These are phyloP conservation scores for Gentiana macrophylla DNA, from an alignment of 257 asterid species.

Conservation along the genomic window DNA sequence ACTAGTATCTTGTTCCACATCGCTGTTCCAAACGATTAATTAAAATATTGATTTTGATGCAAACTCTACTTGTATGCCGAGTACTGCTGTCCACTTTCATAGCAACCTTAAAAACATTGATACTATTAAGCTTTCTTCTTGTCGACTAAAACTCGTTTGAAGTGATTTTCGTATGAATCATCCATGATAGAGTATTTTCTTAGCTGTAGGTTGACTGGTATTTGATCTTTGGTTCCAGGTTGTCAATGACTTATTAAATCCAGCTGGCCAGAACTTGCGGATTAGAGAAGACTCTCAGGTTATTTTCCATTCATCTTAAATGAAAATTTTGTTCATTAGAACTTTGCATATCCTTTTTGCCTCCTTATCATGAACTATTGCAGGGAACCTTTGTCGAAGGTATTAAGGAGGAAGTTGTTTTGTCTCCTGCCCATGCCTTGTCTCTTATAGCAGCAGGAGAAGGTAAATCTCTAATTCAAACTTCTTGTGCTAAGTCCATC, in stretches of 20 bases:
- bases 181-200: conserved; percentile 12
- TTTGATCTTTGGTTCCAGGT: conserved; percentile 46
- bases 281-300: conserved; percentile 97
- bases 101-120: too few species aligned
- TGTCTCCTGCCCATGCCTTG: conserved; percentile 98
- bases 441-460: conserved; percentile 99
- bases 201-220: conserved; percentile 5
- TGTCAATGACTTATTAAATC: conserved; percentile 93
- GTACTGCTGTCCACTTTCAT: too few species aligned
- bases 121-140: too few species aligned
- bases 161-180: conserved; percentile 3
- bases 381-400: conserved; percentile 99
- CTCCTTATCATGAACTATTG: conserved; percentile 9
- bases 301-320: conserved; percentile 6
- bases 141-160: too few species aligned
- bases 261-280: conserved; percentile 97
- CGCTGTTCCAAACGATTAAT: too few species aligned
- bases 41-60: too few species aligned
- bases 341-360: neutral
- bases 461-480: conserved; percentile 36
- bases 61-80: too few species aligned
- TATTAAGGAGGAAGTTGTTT: conserved; percentile 91
- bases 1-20: too few species aligned
- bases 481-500: neutral
- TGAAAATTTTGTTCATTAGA: neutral